Evolutionary conservation across 345 rosid genomes (phyloP).

Genomic region (Hevea brasiliensis): DNA sequence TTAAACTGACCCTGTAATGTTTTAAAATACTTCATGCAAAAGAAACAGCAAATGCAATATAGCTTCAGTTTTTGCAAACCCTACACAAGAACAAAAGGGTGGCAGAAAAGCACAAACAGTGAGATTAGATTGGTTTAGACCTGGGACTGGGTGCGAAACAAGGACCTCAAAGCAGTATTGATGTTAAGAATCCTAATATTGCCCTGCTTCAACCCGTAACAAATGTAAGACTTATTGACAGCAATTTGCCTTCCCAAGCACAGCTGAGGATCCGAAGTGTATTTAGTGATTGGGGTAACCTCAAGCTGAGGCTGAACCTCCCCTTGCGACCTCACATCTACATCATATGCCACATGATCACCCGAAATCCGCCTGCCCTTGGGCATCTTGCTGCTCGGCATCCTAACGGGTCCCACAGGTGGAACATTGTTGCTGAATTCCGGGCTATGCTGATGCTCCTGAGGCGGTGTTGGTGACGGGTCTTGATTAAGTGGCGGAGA

Average conservation of each 20-base stretch:
- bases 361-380: conserved; percentile 61
- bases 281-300: conserved; percentile 87
- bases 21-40: no score
- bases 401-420: conserved; percentile 39
- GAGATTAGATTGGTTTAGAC: conserved; percentile 32
- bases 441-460: conserved; percentile 12
- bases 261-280: conserved; percentile 75
- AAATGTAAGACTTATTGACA: conserved; percentile 66
- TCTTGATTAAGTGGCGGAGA: background rate
- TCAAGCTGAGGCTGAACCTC: conserved; percentile 84
- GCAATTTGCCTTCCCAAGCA: conserved; percentile 82
- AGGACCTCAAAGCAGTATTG: conserved; percentile 71
- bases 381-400: conserved; percentile 53
- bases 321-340: conserved; percentile 58
- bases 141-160: conserved; percentile 80
- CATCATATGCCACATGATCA: conserved; percentile 54
- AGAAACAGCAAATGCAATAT: background rate
- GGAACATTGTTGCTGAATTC: conserved; percentile 31
- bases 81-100: background rate
- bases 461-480: conserved; percentile 3
- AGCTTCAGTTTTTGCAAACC: background rate
- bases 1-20: no score
- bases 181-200: conserved; percentile 75
- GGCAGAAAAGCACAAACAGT: background rate
- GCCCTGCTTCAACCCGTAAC: conserved; percentile 83